Percentiles rank a stretch among this genome's conserved stretches.
phyloP scores from a whole-genome alignment of 345 rosid genomes.

The Microcos paniculata region DNA sequence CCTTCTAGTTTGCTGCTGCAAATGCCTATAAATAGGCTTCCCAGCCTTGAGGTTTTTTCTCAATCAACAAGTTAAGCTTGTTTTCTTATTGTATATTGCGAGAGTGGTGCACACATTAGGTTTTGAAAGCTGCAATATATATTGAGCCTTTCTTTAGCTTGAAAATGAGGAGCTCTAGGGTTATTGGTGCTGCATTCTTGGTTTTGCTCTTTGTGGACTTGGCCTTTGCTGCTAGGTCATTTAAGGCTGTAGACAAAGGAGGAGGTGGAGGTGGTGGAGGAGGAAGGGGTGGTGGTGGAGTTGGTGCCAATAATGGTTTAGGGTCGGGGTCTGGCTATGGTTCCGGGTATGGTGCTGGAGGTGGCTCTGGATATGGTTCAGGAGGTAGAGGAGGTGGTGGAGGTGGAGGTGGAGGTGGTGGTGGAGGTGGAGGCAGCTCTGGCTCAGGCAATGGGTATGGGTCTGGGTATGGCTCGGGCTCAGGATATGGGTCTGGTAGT shows the following conservation, averaged over 20 bases:
- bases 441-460: constrained; percentile 31
- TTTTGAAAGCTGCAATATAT: neutral
- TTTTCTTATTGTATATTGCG: neutral
- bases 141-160: neutral
- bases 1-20: neutral
- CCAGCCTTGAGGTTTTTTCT: neutral
- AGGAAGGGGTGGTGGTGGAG: constrained; percentile 43
- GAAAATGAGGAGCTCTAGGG: constrained; percentile 31
- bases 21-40: constrained; percentile 17
- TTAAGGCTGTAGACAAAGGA: constrained; percentile 23
- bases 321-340: constrained; percentile 22
- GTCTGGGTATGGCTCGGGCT: constrained; percentile 27
- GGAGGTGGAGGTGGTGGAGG: constrained; percentile 46
- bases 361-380: constrained; percentile 42
- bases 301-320: constrained; percentile 4
- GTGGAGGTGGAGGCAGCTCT: constrained; percentile 29
- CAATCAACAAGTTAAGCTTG: neutral
- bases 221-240: constrained; percentile 43
- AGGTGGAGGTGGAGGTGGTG: constrained; percentile 38
- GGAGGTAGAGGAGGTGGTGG: constrained; percentile 33
- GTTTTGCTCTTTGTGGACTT: constrained; percentile 43
- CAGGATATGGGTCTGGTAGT: constrained; percentile 31
- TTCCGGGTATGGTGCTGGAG: constrained; percentile 42
- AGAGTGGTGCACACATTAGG: neutral
- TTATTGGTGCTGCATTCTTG: constrained; percentile 42